Base-by-base conservation (phyloP, 1,139 yeast species). In the Taphrina flavorubra region DNA sequence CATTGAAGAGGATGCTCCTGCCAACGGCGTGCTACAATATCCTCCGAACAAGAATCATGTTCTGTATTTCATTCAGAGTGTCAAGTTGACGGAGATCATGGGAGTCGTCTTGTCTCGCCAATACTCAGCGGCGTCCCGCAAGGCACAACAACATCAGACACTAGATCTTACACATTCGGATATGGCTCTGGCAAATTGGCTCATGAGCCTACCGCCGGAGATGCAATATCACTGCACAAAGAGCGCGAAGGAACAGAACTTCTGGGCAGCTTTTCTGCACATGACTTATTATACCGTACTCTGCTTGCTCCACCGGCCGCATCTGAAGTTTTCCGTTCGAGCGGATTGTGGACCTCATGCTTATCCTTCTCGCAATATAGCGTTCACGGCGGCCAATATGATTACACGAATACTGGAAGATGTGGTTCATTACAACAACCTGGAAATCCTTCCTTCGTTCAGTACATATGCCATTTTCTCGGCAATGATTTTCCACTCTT, bases 341-440 rank as follows among this genome's bases (percentile, higher is more conserved):
- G 31, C 46, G 76, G 65, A 72, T 84, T 25, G 55, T 39, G 59
- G 71, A 62, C 83, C 82, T 74, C 85, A 83, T 75, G 85, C 83
- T 69, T 88, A 87, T 76, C 92, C 94, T 0, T 86, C 91, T 7
- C 87, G 94, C 89, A 92, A 94, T 14, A 89, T 90, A 71, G 88
- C 92, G 1, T 89, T 89, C 80, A 92, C 89, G 77, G 91, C 96
- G 0, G 91, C 95, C 0, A 86, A 90, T 75, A 88, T 88, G 88
- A 87, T 89, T 72, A 85, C 89, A 6, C 82, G 86, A 70, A 87
- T 89, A 68, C 80, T 86, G 59, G 88, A 87, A 70, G 86, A 85
- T 70, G 74, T 89, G 71, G 77, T 84, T 47, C 85, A 84, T 59
- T 81, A 83, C 64, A 82, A 84, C 70, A 84, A 85, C 74, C 76